Evolutionary conservation across 2,329 filamentous ascomycete species (phyloP).

Genomic region (Chaetoscypha palmicola): DNA sequence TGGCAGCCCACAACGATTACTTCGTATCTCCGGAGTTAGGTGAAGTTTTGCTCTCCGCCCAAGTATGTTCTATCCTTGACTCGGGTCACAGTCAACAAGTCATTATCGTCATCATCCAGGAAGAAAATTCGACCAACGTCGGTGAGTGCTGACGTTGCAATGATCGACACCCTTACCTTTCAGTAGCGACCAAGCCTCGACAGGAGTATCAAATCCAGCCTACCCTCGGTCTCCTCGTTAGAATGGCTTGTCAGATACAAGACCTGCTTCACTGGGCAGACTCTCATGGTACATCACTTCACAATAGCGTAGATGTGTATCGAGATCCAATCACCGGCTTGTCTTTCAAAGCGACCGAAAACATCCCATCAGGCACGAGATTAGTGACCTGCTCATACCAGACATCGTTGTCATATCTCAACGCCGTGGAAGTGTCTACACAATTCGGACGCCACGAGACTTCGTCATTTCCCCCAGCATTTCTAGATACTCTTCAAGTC

Average conservation of each 20-base stretch:
- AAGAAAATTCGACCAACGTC: too few relatives aligned
- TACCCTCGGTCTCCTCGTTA: background rate
- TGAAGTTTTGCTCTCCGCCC: too few relatives aligned
- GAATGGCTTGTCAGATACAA: slow-evolving; percentile 18
- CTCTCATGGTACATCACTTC: slow-evolving; percentile 40
- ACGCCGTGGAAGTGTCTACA: slow-evolving; percentile 39
- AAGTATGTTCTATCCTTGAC: too few relatives aligned
- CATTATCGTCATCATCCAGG: too few relatives aligned
- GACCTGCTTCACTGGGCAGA: slow-evolving; percentile 44
- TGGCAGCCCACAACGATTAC: too few relatives aligned
- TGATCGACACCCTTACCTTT: too few relatives aligned
- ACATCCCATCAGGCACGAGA: slow-evolving; percentile 18
- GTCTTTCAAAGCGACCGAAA: slow-evolving; percentile 38
- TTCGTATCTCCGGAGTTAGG: too few relatives aligned
- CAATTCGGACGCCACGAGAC: slow-evolving; percentile 19
- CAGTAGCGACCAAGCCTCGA: too few relatives aligned
- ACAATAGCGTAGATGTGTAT: slow-evolving; percentile 47
- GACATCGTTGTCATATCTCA: slow-evolving; percentile 52
- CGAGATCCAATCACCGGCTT: slow-evolving; percentile 43
- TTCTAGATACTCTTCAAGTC: slow-evolving; percentile 42
- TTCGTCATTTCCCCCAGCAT: slow-evolving; percentile 39
- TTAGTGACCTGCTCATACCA: slow-evolving; percentile 47
- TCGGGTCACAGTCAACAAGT: too few relatives aligned
- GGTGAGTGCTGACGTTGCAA: too few relatives aligned
- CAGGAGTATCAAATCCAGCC: background rate